These are phyloP conservation scores for Atkinsonella hypoxylon DNA, from an alignment of 2,329 filamentous ascomycete species.

Conservation along the genomic window DNA sequence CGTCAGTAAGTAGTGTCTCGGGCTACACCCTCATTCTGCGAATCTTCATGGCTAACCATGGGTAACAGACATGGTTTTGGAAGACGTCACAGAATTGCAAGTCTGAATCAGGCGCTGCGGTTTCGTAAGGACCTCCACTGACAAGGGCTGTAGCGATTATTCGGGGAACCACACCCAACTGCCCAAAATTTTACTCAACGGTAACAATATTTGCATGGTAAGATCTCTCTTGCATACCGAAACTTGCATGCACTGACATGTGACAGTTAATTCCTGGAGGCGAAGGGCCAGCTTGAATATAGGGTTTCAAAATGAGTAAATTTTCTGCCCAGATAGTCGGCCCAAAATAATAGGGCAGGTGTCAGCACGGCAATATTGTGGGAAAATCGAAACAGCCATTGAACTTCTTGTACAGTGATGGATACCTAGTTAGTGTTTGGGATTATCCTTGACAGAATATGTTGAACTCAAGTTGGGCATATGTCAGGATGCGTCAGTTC, in stretches of 20 bases:
- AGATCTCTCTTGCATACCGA: slow-evolving; percentile 12
- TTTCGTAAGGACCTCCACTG: background rate
- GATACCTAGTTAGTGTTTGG: background rate
- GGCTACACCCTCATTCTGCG: background rate
- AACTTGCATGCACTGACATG: background rate
- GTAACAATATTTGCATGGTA: slow-evolving; percentile 99
- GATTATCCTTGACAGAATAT: background rate
- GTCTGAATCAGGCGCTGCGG: slow-evolving; percentile 15
- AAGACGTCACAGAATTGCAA: slow-evolving; percentile 94
- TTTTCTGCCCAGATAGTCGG: background rate
- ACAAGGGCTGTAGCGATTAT: slow-evolving; percentile 59
- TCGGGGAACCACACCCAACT: slow-evolving; percentile 78
- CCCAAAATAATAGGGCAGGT: background rate
- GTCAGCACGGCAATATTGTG: background rate
- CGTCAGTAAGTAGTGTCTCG: slow-evolving; percentile 66
- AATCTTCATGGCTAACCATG: slow-evolving; percentile 1
- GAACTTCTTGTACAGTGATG: background rate
- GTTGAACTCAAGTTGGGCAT: background rate
- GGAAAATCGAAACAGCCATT: background rate
- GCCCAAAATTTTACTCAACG: slow-evolving; percentile 88
- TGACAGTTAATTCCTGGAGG: slow-evolving; percentile 66
- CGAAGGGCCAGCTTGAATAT: slow-evolving; percentile 44
- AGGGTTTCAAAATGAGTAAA: background rate
- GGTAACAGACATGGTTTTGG: slow-evolving; percentile 81
- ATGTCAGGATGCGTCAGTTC: background rate